Evolutionary conservation across 306 rosid species (phyloP).

Genomic region (Fragaria ananassa): DNA sequence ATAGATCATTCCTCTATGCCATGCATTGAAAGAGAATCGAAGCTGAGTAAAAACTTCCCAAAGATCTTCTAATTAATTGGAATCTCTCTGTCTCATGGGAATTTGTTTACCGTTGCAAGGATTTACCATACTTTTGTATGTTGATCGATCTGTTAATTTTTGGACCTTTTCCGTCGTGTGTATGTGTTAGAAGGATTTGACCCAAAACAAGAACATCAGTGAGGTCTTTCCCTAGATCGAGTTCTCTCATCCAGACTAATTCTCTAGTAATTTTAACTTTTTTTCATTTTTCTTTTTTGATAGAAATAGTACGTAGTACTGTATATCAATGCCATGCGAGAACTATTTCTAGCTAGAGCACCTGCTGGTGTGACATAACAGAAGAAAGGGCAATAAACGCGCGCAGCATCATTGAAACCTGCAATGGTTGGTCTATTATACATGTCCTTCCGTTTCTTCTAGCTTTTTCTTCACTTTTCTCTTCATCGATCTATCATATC

Average conservation of each 20-base stretch:
- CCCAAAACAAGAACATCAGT: not conserved
- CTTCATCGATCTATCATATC: not conserved
- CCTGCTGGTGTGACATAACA: constrained; percentile 6
- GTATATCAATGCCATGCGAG: not conserved
- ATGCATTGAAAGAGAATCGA: not conserved
- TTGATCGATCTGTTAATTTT: too few species aligned
- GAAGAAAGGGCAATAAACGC: not conserved
- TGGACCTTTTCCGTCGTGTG: not conserved
- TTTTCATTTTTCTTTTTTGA: not conserved
- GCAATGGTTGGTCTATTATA: not conserved
- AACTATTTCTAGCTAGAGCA: not conserved
- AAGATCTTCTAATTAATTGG: not conserved
- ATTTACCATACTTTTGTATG: too few species aligned
- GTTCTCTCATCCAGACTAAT: not conserved
- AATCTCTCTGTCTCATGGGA: not conserved
- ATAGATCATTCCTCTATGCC: not conserved
- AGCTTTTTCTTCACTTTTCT: not conserved
- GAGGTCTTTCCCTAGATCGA: not conserved
- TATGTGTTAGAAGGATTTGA: not conserved
- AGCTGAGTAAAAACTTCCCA: not conserved
- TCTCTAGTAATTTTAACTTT: too few species aligned
- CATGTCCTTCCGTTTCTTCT: not conserved
- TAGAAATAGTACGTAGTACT: not conserved
- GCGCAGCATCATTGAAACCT: not conserved
- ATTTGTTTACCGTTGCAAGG: too few species aligned